Conservation (phyloP, 2,329 filamentous ascomycete species). For the Pestalotiopsis sp. region DNA sequence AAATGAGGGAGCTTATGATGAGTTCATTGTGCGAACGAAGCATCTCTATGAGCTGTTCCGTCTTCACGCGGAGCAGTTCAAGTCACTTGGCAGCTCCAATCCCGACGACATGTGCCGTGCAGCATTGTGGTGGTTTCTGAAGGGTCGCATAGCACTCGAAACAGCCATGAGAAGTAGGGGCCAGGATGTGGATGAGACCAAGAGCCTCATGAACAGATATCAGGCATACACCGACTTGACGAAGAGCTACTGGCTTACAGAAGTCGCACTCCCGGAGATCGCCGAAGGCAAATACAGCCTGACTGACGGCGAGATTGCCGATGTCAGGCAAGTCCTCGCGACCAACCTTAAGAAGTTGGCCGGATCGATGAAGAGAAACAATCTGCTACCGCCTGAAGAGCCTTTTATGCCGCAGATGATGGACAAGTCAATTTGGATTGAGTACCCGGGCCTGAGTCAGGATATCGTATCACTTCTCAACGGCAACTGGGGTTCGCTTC, state of each 20-base stretch:
- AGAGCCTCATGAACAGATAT: constrained; percentile 60
- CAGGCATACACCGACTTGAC: constrained; percentile 86
- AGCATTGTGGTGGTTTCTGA: constrained; percentile 88
- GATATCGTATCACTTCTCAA: constrained; percentile 73
- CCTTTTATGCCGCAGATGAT: constrained; percentile 74
- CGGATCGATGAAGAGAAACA: constrained; percentile 83
- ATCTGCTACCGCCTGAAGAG: constrained; percentile 72
- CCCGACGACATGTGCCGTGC: constrained; percentile 71
- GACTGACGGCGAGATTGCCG: constrained; percentile 50
- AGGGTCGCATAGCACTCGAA: constrained; percentile 78
- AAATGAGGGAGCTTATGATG: constrained; percentile 59
- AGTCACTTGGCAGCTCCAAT: constrained; percentile 64
- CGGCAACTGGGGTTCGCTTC: constrained; percentile 56
- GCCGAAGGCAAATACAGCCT: constrained; percentile 43
- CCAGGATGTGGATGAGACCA: constrained; percentile 54
- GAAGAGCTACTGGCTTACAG: constrained; percentile 82
- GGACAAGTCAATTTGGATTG: constrained; percentile 80
- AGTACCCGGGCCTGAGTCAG: constrained; percentile 73
- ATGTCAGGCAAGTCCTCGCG: constrained; percentile 57
- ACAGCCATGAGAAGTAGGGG: constrained; percentile 67
- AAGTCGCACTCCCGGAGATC: constrained; percentile 55
- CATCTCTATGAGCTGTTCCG: constrained; percentile 78
- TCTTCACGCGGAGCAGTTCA: constrained; percentile 74
- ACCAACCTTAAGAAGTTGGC: constrained; percentile 73
- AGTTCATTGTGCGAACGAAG: constrained; percentile 71